Evolutionary conservation across 2,329 filamentous ascomycete genomes (phyloP), one percentile per base, ranked within the genome.

Genomic region (Penicillium sp.): DNA sequence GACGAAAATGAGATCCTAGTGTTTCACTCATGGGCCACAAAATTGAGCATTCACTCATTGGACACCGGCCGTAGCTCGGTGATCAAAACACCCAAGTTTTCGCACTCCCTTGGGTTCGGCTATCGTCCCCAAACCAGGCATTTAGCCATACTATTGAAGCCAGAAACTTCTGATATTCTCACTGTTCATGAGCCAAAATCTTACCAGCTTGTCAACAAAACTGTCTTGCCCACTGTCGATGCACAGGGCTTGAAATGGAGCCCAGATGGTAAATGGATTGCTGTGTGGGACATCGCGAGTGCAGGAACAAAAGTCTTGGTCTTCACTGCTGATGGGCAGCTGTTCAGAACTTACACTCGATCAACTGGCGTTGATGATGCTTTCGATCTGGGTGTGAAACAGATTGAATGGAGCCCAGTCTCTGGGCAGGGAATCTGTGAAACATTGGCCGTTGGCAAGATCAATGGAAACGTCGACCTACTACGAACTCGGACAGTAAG

Each of bases 161-260:
- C 72, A 1, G 74, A 76, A 22, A 56, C 67, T 0, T 62, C 60
- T 29, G 74, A 77, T 54, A 45, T 74, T 21, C 56, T 77, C 34
- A 75, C 73, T 1, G 66, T 77, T 5, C 74, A 76, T 52, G 67
- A 74, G 27, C 62, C 62, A 43, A 53, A 59, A 29, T 67, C 71
- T 1, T 73, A 75, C 48, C 68, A 72, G 18, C 60, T 70, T 2
- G 60, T 75, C 5, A 63, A 63, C 9, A 68, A 67, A 8, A 64
- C 70, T 5, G 63, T 69, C 2, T 65, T 82, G 6, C 60, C 80
- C 1, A 85, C 82, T 2, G 65, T 76, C 14, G 83, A 87, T 71
- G 83, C 81, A 1, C 81, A 82, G 55, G 81, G 80, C 0, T 50
- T 87, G 34, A 81, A 79, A 64, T 87, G 83, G 83, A 85, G 81